Percentiles rank a stretch among this genome's conserved stretches.
Evolutionary conservation across 23 red algal genomes (phyloP).

Genomic region (Gracilaria caudata): DNA sequence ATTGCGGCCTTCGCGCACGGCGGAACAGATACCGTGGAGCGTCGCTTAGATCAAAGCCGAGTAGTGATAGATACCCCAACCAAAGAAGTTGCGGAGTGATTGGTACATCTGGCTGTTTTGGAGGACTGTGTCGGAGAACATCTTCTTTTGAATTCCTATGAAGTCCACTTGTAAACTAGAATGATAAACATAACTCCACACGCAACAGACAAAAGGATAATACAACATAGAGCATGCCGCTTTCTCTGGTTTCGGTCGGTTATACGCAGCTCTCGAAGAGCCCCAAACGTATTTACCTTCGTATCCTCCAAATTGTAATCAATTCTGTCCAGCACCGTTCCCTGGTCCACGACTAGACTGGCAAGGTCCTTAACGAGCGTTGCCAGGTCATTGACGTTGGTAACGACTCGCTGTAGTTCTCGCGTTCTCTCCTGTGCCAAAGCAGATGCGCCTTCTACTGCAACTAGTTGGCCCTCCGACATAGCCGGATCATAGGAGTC

Average conservation of each 20-base stretch:
- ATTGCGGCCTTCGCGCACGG: slow-evolving; percentile 63
- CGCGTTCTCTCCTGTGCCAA: slow-evolving; percentile 60
- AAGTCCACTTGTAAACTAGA: slow-evolving; percentile 78
- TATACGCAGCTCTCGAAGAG: slow-evolving; percentile 77
- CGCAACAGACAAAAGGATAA: slow-evolving; percentile 70
- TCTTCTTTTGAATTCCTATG: not conserved
- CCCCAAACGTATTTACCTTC: slow-evolving; percentile 60
- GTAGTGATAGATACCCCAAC: slow-evolving; percentile 8
- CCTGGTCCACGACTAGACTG: slow-evolving; percentile 87
- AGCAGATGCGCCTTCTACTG: slow-evolving; percentile 44
- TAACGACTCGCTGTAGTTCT: slow-evolving; percentile 64
- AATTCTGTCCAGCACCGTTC: slow-evolving; percentile 90
- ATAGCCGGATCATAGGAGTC: slow-evolving; percentile 62
- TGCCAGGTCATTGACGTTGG: slow-evolving; percentile 88
- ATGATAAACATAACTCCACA: slow-evolving; percentile 81
- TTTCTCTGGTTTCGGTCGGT: slow-evolving; percentile 74
- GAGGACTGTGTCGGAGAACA: not conserved
- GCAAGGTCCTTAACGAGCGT: slow-evolving; percentile 85
- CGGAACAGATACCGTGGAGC: slow-evolving; percentile 53
- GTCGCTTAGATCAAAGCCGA: slow-evolving; percentile 28
- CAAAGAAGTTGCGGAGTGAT: not conserved
- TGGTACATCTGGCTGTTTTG: not conserved
- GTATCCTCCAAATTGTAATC: slow-evolving; percentile 94
- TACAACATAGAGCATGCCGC: slow-evolving; percentile 68
- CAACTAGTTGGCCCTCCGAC: slow-evolving; percentile 53